A percentile compares a stretch with the other conserved stretches of the same genome.
Conservation (phyloP, 768 basidiomycete genomes). For the Tulasnella sp. region DNA sequence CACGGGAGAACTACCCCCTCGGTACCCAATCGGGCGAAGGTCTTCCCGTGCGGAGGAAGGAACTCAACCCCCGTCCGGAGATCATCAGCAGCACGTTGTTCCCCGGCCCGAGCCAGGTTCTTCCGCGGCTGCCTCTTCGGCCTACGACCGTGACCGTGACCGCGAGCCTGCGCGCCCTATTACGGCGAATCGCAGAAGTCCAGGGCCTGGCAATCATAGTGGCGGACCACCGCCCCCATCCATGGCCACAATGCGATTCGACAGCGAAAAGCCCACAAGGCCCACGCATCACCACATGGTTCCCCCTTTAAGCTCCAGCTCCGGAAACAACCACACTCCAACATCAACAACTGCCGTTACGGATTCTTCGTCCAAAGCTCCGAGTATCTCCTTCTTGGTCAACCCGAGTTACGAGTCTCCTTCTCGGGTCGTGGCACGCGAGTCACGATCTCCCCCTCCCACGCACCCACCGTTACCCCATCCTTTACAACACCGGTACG, state of each 20-base stretch:
- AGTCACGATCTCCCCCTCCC: conserved; percentile 9
- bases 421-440: neutral
- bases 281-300: neutral
- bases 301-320: neutral
- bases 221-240: neutral
- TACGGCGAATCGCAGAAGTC: neutral
- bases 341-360: conserved; percentile 13
- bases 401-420: conserved; percentile 13
- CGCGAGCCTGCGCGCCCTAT: neutral
- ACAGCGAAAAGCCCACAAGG: conserved; percentile 3
- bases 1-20: conserved; percentile 14
- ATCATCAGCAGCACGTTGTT: conserved; percentile 6
- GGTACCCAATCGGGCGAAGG: conserved; percentile 18
- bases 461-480: conserved; percentile 10
- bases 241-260: conserved; percentile 5
- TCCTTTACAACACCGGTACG: neutral
- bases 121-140: conserved; percentile 7
- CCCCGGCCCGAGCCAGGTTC: conserved; percentile 12
- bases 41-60: conserved; percentile 13
- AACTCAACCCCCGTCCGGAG: conserved; percentile 9
- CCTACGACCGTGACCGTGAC: conserved; percentile 11
- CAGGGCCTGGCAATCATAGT: neutral
- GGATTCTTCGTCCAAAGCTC: conserved; percentile 14
- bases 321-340: conserved; percentile 3
- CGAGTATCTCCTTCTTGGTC: conserved; percentile 16